Base-by-base conservation (phyloP, 352 stramenopile genomes). In the Phytophthora sojae region DNA sequence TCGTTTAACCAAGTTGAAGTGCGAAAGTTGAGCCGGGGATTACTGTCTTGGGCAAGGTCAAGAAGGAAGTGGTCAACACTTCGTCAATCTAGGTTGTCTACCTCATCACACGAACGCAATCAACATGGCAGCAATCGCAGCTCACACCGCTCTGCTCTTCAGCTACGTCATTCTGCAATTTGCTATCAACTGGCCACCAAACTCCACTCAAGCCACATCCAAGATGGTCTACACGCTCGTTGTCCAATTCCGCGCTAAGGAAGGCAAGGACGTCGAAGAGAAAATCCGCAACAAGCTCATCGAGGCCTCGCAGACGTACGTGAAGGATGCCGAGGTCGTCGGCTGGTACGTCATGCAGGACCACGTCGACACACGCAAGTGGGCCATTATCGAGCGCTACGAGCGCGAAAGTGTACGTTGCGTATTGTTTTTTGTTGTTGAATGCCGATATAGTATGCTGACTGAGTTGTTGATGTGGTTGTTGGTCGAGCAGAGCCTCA, bases 341-440 rank as follows among this genome's bases (percentile, higher is more conserved):
- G 57, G 44, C 32, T 80, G 73, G 73, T 51, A 76, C 60, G 68
- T 77, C 29, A 76, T 80, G 72, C 72, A 79, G 26, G 68, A 80
- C 61, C 67, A 76, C 55, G 15, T 66, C 32, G 72, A 80, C 42
- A 54, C 67, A 49, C 67, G 67, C 63, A 80, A 80, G 67, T 80
- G 72, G 72, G 66, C 49, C 72, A 80, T 80, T 35, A 68, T 80
- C 59, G 72, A 80, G 73, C 73, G 68, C 39, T 75, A 79, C 66
- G 67, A 79, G 53, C 66, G 69, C 26, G 61, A 79, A 53, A 42
- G 35, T 15, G 35, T 42, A 42, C 35, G 35, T 42, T 42, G 35
- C 32, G 32, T 8, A 39, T 15, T 39, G 30, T 2, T 35, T 35
- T 35, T 35, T 35, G 30, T 35, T 35, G 30, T 6, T 35, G 30